A percentile compares a stretch with the other conserved stretches of the same genome.
Evolutionary conservation across 495 filamentous ascomycete genomes (phyloP).

Genomic region (Cercophora sp.): DNA sequence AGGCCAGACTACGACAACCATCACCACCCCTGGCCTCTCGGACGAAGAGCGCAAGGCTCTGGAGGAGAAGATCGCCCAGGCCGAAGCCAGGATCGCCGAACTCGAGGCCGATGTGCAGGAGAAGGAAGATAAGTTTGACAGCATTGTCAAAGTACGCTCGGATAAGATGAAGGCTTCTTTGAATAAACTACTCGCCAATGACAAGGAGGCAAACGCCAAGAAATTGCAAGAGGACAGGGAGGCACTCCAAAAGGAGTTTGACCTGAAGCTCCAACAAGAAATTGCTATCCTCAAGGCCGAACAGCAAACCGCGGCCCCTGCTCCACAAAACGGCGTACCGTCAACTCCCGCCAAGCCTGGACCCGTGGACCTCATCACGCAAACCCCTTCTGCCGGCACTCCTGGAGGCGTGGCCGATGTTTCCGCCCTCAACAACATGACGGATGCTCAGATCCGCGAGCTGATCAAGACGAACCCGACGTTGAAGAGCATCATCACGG

Average conservation of each 20-base stretch:
- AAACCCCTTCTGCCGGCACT: no score
- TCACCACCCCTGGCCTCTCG: conserved; percentile 26
- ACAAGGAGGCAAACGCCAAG: conserved; percentile 42
- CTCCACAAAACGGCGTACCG: conserved; percentile 32
- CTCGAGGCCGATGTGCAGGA: conserved; percentile 52
- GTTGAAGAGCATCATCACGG: conserved; percentile 59
- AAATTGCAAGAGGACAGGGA: conserved; percentile 52
- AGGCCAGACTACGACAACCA: conserved; percentile 21
- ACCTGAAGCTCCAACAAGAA: conserved; percentile 63
- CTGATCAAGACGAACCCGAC: conserved; percentile 61
- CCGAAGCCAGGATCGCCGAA: conserved; percentile 49
- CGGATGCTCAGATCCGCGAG: conserved; percentile 63
- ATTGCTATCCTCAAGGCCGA: conserved; percentile 51
- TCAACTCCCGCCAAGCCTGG: conserved; percentile 35
- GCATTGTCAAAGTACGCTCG: conserved; percentile 59
- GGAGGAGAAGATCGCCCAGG: conserved; percentile 43
- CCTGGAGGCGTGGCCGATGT: conserved; percentile 37
- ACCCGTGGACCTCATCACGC: no score
- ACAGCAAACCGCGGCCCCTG: conserved; percentile 34
- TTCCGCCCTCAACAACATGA: conserved; percentile 38
- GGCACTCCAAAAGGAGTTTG: conserved; percentile 56
- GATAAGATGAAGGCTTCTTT: conserved; percentile 70
- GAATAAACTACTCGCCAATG: conserved; percentile 65
- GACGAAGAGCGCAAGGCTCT: conserved; percentile 51
- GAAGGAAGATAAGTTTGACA: conserved; percentile 50